Evolutionary conservation across 2,329 filamentous ascomycete species (phyloP).

Genomic region (Akanthomyces lecanii): DNA sequence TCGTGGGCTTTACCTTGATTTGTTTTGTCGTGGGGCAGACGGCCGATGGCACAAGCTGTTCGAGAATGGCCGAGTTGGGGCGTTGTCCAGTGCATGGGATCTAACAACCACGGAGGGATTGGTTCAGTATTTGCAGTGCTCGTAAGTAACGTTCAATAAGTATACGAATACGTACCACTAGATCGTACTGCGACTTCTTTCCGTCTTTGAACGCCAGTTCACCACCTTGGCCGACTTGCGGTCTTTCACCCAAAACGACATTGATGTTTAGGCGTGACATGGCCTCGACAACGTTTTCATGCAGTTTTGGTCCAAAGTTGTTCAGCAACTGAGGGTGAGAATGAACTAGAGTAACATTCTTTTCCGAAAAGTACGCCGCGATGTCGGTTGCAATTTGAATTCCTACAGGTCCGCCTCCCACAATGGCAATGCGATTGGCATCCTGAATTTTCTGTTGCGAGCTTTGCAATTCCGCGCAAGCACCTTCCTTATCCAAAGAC

Average conservation of each 20-base stretch:
- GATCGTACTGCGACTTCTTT: background rate
- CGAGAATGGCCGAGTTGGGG: background rate
- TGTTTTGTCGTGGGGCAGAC: background rate
- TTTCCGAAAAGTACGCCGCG: conserved; percentile 20
- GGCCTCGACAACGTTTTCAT: background rate
- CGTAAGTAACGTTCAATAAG: background rate
- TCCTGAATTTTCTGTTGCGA: conserved; percentile 23
- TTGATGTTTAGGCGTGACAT: background rate
- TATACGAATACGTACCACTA: background rate
- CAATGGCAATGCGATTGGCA: conserved; percentile 23
- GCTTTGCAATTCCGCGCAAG: conserved; percentile 20
- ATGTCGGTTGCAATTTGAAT: background rate
- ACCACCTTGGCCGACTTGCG: background rate
- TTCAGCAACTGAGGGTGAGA: conserved; percentile 14
- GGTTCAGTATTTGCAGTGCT: background rate
- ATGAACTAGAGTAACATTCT: conserved; percentile 24
- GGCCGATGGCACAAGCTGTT: background rate
- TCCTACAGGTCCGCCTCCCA: conserved; percentile 24
- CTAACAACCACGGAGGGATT: background rate
- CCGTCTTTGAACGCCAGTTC: background rate
- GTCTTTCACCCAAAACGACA: background rate
- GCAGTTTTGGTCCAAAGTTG: background rate
- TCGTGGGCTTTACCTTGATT: background rate
- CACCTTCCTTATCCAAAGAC: background rate
- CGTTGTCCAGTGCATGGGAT: background rate